phyloP scores from a whole-genome alignment of 768 basidiomycete species.

The Lentinula sp. region DNA sequence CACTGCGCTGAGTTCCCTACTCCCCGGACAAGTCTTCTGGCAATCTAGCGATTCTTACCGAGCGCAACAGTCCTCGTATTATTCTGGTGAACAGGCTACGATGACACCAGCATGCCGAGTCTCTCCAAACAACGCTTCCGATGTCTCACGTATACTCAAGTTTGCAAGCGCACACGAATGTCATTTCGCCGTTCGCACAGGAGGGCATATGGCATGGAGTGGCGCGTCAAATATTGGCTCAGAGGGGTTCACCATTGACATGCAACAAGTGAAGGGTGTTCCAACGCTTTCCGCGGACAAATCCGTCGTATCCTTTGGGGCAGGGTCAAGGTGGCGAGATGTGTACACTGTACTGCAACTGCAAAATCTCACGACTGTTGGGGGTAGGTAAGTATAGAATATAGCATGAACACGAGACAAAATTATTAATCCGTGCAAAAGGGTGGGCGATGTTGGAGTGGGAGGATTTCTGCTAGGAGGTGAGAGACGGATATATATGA shows the following conservation, averaged over 20 bases:
- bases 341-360: constrained; percentile 4
- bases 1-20: neutral
- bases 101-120: constrained; percentile 6
- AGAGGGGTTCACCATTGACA: constrained; percentile 4
- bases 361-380: constrained; percentile 1
- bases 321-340: constrained; percentile 2
- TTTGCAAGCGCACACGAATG: neutral
- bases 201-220: constrained; percentile 7
- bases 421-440: neutral
- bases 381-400: neutral
- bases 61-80: constrained; percentile 1
- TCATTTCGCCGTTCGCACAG: constrained; percentile 6
- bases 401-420: neutral
- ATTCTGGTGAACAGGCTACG: constrained; percentile 1
- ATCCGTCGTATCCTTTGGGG: neutral
- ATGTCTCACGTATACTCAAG: constrained; percentile 3
- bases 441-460: constrained; percentile 5
- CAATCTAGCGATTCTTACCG: neutral
- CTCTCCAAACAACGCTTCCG: neutral
- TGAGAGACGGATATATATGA: neutral
- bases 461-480: constrained; percentile 7
- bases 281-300: neutral
- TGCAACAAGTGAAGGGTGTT: neutral
- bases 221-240: constrained; percentile 5
- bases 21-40: neutral